Conservation (phyloP, 441 rosid species). For the Raphanus hybrid region DNA sequence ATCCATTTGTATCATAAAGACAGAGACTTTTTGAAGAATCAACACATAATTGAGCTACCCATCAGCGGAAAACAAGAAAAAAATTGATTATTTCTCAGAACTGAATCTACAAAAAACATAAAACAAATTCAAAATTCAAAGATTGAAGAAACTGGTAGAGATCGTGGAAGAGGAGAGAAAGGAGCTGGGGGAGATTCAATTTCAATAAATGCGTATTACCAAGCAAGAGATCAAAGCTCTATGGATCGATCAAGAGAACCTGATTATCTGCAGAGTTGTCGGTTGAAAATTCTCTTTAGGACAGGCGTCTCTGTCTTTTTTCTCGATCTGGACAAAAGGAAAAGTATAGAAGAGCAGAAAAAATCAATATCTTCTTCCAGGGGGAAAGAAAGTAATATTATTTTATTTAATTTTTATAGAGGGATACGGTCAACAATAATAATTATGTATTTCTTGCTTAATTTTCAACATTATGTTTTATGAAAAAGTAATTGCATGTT, state of each 20-base stretch:
- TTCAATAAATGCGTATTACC: neutral
- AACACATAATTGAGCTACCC: neutral
- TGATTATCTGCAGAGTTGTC: neutral
- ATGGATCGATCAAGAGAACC: neutral
- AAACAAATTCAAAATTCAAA: neutral
- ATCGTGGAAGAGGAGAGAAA: neutral
- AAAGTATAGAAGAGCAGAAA: neutral
- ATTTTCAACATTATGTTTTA: neutral
- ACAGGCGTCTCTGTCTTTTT: neutral
- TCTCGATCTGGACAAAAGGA: neutral
- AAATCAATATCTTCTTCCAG: neutral
- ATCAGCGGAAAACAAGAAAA: neutral
- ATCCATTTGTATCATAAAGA: neutral
- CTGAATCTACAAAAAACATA: neutral
- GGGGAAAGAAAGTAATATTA: neutral
- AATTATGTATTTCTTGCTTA: neutral
- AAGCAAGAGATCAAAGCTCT: neutral
- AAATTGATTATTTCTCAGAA: neutral
- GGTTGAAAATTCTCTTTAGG: constrained; percentile 3
- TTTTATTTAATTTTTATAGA: neutral
- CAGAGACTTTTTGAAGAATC: neutral
- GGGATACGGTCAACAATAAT: neutral
- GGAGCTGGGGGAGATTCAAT: neutral
- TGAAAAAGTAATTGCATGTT: neutral
- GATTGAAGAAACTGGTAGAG: neutral